These are phyloP conservation scores for Mrakia hoshinonis DNA, from an alignment of 768 basidiomycete genomes.

Conservation along the genomic window DNA sequence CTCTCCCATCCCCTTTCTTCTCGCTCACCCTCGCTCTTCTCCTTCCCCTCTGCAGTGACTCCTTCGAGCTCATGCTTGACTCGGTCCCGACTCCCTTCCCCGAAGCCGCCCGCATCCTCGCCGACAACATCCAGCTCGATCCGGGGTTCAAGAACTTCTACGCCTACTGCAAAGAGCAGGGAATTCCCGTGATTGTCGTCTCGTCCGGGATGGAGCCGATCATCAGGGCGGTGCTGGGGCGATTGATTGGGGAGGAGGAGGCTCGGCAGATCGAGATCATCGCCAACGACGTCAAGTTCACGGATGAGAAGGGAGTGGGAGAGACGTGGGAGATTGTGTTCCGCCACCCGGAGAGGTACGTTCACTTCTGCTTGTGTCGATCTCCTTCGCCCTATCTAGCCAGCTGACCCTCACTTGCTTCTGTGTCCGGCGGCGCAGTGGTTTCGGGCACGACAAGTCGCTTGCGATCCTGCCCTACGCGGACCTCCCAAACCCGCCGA, in stretches of 20 bases:
- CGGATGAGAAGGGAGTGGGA: conserved; percentile 59
- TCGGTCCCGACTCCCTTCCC: conserved; percentile 51
- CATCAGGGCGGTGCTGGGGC: conserved; percentile 82
- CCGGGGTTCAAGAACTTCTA: conserved; percentile 82
- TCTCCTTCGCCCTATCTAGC: too few species aligned
- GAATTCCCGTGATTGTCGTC: conserved; percentile 84
- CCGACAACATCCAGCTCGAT: conserved; percentile 72
- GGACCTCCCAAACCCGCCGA: conserved; percentile 59
- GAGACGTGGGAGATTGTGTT: conserved; percentile 58
- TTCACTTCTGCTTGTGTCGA: too few species aligned
- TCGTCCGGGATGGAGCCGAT: conserved; percentile 92
- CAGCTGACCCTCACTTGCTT: background rate
- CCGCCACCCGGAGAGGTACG: conserved; percentile 76
- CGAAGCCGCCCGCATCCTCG: conserved; percentile 69
- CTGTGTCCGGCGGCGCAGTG: conserved; percentile 44
- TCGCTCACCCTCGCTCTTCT: background rate
- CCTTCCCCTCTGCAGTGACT: conserved; percentile 52
- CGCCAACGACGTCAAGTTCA: conserved; percentile 73
- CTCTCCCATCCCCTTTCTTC: background rate
- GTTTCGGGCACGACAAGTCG: conserved; percentile 92
- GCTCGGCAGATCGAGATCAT: conserved; percentile 81
- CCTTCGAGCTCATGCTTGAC: conserved; percentile 74
- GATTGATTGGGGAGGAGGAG: conserved; percentile 63
- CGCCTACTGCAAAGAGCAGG: conserved; percentile 66
- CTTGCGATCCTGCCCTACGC: conserved; percentile 87